Base-by-base conservation (phyloP, 164 flowering plant genomes). In the Vitis cinerea region DNA sequence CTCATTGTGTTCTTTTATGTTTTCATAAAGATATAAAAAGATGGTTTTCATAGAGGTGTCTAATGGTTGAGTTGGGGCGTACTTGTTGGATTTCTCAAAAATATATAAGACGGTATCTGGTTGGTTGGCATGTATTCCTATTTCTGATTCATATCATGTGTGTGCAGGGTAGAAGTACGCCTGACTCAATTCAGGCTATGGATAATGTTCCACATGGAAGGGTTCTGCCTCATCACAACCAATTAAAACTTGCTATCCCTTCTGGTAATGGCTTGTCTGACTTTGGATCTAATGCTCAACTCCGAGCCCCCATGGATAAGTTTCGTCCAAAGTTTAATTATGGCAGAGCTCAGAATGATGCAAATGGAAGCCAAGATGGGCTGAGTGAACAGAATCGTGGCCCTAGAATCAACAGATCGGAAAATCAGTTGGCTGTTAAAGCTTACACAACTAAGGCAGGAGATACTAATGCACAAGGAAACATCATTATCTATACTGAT, bases 341-440 rank as follows among this genome's bases (percentile, higher is more conserved):
- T 69, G 82, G 83, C 56, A 82, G 82, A 60, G 73, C 57, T 57
- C 37, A 65, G 44, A 76, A 67, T 76, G 82, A 80, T 79, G 70
- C 68, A 59, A 83, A 64, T 78, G 84, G 75, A 52, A 74, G 50
- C 53, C 58, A 79, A 50, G 88, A 85, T 81, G 65, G 70, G 47
- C 64, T 82, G 61, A 75, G 75, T 64, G 98, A 91, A 68, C 95
- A 91, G 73, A 87, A 86, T 73, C 78, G 85, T 12, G 92, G 89
- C 4, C 92, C 91, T 58, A 80, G 87, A 79, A 80, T 80, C 55
- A 84, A 74, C 71, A 86, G 83, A 78, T 78, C 80, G 10, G 87
- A 77, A 68, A 80, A 65, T 75, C 88, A 83, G 62, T 65, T 84
- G 74, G 70, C 85, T 72, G 85, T 86, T 47, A 83, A 84, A 77